Evolutionary conservation across 768 basidiomycete genomes (phyloP).

Genomic region (Suillus hirtellus): DNA sequence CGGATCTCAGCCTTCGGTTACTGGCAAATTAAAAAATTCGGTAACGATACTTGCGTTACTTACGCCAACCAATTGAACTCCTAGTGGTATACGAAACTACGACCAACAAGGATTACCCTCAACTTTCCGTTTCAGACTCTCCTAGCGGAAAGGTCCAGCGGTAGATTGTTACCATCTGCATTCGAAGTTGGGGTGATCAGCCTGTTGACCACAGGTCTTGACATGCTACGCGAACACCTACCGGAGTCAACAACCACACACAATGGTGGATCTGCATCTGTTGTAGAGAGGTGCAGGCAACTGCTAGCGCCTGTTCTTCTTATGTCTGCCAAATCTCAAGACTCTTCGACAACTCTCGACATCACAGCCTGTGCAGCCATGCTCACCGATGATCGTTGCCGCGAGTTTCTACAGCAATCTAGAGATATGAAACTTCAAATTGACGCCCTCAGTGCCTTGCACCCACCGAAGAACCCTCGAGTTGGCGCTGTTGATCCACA

Average conservation of each 20-base stretch:
- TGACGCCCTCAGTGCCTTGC: conserved; percentile 13
- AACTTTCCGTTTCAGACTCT: conserved; percentile 13
- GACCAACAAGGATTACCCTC: conserved; percentile 16
- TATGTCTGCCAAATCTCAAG: conserved; percentile 20
- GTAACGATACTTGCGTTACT: conserved; percentile 11
- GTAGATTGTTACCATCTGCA: conserved; percentile 15
- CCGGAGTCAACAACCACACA: conserved; percentile 10
- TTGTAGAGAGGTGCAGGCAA: conserved; percentile 29
- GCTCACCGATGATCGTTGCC: conserved; percentile 31
- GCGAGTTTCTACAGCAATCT: conserved; percentile 21
- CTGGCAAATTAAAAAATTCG: conserved; percentile 1
- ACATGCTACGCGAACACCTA: conserved; percentile 4
- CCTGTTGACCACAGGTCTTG: conserved; percentile 8
- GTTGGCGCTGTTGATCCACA: not conserved
- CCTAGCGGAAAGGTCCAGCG: conserved; percentile 11
- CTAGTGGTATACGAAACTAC: conserved; percentile 9
- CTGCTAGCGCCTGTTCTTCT: conserved; percentile 27
- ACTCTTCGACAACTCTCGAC: conserved; percentile 15
- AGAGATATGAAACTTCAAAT: conserved; percentile 29
- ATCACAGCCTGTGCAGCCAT: conserved; percentile 23
- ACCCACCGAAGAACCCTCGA: conserved; percentile 8
- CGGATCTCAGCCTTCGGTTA: conserved; percentile 9
- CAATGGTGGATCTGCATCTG: conserved; percentile 17
- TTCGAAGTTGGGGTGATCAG: conserved; percentile 17
- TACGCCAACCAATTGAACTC: not conserved